These are phyloP conservation scores for Amphirosellinia nigrospora DNA, from an alignment of 495 filamentous ascomycete species.

Conservation along the genomic window DNA sequence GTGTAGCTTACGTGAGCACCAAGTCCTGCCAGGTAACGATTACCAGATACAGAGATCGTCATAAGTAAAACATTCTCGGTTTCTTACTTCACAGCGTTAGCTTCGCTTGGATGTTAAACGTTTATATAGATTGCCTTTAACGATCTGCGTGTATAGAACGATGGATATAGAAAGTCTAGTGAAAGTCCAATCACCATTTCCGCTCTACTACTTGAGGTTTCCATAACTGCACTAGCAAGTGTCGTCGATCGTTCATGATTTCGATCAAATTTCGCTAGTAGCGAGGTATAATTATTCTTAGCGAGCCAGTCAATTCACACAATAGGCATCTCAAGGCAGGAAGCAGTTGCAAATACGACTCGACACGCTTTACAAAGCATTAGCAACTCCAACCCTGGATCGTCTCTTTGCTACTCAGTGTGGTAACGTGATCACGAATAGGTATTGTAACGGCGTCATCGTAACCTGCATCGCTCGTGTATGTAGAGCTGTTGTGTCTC, in stretches of 20 bases:
- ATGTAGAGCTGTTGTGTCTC: conserved; percentile 5
- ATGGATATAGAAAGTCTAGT: neutral
- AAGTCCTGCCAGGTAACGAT: neutral
- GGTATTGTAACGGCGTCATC: neutral
- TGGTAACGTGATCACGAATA: neutral
- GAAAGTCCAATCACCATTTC: too few relatives aligned
- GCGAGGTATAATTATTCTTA: neutral
- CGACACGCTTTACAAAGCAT: neutral
- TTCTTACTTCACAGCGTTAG: too few relatives aligned
- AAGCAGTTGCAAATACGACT: neutral
- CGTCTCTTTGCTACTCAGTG: neutral
- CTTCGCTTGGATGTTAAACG: too few relatives aligned
- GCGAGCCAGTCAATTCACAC: conserved; percentile 6
- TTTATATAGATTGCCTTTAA: too few relatives aligned
- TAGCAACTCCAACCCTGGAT: neutral
- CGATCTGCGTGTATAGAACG: too few relatives aligned
- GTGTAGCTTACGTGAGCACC: neutral
- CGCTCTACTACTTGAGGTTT: neutral
- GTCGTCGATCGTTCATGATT: neutral
- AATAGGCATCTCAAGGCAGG: neutral
- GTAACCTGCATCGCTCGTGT: neutral
- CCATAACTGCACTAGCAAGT: neutral
- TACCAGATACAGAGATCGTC: neutral
- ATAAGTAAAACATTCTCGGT: too few relatives aligned
- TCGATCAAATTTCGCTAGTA: neutral